Conservation (phyloP, 139 green algal genomes). For the Micractinium conductrix region DNA sequence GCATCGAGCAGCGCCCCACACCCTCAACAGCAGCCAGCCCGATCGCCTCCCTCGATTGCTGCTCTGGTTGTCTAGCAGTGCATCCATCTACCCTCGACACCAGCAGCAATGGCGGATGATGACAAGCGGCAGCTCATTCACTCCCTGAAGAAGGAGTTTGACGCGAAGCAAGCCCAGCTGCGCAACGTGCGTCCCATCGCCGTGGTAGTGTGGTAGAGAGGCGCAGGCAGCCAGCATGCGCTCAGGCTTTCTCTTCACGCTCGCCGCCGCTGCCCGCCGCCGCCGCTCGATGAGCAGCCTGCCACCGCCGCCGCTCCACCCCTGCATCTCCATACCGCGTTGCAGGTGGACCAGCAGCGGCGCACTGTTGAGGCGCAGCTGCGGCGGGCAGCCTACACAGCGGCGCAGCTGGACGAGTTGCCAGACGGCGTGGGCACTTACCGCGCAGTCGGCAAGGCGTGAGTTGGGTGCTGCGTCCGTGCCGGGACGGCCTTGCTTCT, state of each 20-base stretch:
- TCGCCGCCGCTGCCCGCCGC: background rate
- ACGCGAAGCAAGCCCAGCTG: conserved; percentile 14
- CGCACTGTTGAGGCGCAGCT: conserved; percentile 22
- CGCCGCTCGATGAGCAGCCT: background rate
- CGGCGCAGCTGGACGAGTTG: conserved; percentile 47
- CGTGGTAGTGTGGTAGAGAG: no score
- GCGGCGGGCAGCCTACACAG: conserved; percentile 50
- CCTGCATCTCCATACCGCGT: background rate
- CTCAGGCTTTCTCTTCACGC: no score
- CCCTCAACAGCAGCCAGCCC: no score
- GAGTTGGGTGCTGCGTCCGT: conserved; percentile 9
- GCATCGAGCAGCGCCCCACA: no score
- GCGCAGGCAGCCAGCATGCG: no score
- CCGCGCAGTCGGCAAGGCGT: conserved; percentile 47
- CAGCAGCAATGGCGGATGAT: conserved; percentile 29
- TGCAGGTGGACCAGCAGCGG: conserved; percentile 44
- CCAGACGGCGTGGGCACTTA: conserved; percentile 30
- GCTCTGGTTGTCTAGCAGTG: no score
- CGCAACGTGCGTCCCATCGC: conserved; percentile 12
- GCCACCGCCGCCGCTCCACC: background rate
- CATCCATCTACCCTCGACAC: background rate
- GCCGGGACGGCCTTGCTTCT: no score
- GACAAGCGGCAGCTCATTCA: conserved; percentile 22
- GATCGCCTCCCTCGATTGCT: no score
- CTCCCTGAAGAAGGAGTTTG: conserved; percentile 31